Evolutionary conservation across 768 basidiomycete genomes (phyloP), one percentile per base, ranked within the genome.

Genomic region (Naganishia randhawae): DNA sequence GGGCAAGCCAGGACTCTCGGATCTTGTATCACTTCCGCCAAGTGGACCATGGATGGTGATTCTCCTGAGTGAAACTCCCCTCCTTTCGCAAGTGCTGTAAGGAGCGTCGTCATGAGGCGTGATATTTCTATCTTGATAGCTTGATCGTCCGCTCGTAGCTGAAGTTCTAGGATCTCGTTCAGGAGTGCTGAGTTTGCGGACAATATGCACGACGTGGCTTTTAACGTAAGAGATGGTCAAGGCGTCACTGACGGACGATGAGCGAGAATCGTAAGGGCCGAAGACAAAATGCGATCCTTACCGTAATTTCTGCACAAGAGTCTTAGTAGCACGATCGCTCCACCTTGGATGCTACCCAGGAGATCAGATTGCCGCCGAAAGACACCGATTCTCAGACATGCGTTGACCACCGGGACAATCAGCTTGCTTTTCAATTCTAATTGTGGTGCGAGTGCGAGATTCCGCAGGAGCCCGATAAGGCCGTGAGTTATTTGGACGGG

Each of bases 141-240:
- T 41, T 61, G 57, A 25, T 39, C 35, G 25, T 61, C 57, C 37
- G 57, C 10, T 37, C 57, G 57, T 25, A 25, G 3, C 57, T 39
- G 39, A 1, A 61, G 37, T 6, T 2, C 17, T 2, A 61, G 37
- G 7, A 61, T 41, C 35, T 61, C 37, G 4, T 22, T 19, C 14
- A 41, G 4, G 5, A 61, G 17, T 7, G 25, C 57, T 22, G 1
- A 17, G 11, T 42, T 39, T 11, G 22, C 22, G 16, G 9, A 19
- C 2, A 61, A 5, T n/a, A n/a, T 41, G 3, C n/a, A 39, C 2
- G 57, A n/a, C 6, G 32, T 61, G 22, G 22, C 16, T 22, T 42
- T 39, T 61, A 17, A 8, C 6, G 33, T 14, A 33, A 19, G n/a
- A 48, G 8, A 3, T 8, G 8, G 14, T 19, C 25, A 33, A 55